Base-by-base conservation (phyloP, 805 yeast species). In the Millerozyma acaciae region DNA sequence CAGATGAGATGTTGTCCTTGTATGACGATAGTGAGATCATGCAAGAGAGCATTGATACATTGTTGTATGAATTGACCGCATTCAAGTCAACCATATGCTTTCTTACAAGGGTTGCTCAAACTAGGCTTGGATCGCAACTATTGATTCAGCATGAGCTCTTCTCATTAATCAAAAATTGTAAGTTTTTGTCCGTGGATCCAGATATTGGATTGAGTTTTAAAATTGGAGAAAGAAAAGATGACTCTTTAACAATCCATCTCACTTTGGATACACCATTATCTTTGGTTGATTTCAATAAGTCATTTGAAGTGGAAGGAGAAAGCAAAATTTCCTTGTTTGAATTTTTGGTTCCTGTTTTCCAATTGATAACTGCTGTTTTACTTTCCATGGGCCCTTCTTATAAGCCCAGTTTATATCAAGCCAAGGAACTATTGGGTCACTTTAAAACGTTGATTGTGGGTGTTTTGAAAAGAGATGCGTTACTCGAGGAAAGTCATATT, bases 381-480 rank as follows among this genome's bases (percentile, higher is more conserved):
- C 61, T 88, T 7, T 76, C 94, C 2, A 73, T 84, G 66, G 95
- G 96, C 0, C 80, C 89, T 4, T 78, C 80, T 26, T 85, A 85
- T 54, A 70, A 66, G 38, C 67, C 73, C 1, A 78, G 83, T 10
- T 64, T 78, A 7, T 49, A 56, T 5, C 78, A 74, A 43, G 80
- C 78, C 0, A 66, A 63, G 32, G 64, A 57, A 4, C 53, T 87
- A 27, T 49, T 84, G 48, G 47, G 53, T 6, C 70, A 71, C 29
- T 77, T 77, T 51, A 65, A 73, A 31, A 73, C 67, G 33, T 55
- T 86, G 34, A 65, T 80, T 13, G 69, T 74, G 29, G 84, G 87
- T 2, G 67, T 80, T 2, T 53, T 82, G 56, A 80, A 80, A 49
- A 69, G 77, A 40, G 85, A 78, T 40, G 60, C 70, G 3, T 46